Evolutionary conservation across 1,139 yeast species (phyloP), one percentile per base, ranked within the genome.

Genomic region (Candida sojae): DNA sequence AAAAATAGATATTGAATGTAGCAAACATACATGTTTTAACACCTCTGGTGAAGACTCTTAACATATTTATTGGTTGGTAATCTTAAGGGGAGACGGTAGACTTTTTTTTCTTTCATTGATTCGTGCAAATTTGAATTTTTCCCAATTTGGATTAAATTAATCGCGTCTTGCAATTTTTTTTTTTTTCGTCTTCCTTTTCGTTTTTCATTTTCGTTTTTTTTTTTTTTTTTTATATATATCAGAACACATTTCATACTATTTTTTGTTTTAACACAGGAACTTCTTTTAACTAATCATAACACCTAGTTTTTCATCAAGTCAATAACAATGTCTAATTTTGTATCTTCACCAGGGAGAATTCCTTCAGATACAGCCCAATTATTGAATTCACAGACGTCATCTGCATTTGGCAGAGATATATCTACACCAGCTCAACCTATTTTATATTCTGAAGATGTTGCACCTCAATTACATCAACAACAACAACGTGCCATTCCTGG

Each of bases 291-390:
- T 23, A 23, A 34, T 23, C 35, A 17, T 17, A 33, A 3, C 23
- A n/a, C 21, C 7, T 33, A 33, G 17, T 23, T 25, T 11, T 31
- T 6, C 17, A 9, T 8, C 29, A 40, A 7, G 11, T 8, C 21
- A 30, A 29, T 21, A 17, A 43, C 11, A 13, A 75, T 74, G 80
- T 67, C 79, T 47, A 67, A 73, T 56, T 73, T 74, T 50, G 79
- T 74, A 36, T 74, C 79, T 39, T 75, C 80, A 28, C 80, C 80
- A 13, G 69, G 74, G 34, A 63, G 73, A 53, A 64, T 75, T 44
- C 78, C 79, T 25, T 74, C 79, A 35, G 80, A 75, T 57, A 71
- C 79, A 33, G 79, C 77, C 37, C 66, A 69, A 43, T 62, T 75
- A 47, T 66, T 75, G 48, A 65, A 68, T 43, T 71, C 79, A 10